These are phyloP conservation scores for Solanum tarapatanum DNA, from an alignment of 257 asterid genomes.

Conservation along the genomic window DNA sequence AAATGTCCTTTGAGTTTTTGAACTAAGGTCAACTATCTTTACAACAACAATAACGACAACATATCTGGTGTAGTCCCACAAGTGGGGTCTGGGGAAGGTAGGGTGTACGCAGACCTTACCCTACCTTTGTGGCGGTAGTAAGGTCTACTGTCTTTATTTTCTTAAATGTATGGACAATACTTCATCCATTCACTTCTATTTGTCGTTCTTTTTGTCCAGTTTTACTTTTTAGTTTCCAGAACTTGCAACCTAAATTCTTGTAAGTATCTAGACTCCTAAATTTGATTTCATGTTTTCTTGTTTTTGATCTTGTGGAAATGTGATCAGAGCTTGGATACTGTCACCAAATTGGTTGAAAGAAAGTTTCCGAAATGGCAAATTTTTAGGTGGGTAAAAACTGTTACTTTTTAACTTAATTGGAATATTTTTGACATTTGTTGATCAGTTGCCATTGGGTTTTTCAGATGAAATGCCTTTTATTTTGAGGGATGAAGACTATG, in stretches of 20 bases:
- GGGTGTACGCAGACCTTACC: neutral
- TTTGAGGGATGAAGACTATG: constrained; percentile 62
- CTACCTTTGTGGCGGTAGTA: neutral
- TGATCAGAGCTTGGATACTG: constrained; percentile 75
- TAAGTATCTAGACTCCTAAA: neutral
- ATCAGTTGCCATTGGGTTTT: neutral
- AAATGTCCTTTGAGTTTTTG: neutral
- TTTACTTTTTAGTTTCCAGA: neutral
- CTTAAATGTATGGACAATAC: neutral
- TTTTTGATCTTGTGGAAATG: neutral
- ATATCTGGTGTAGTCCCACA: neutral
- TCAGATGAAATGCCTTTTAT: constrained; percentile 70
- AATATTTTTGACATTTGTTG: neutral
- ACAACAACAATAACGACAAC: neutral
- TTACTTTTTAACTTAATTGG: neutral
- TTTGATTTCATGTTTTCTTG: neutral
- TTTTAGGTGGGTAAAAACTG: constrained; percentile 43
- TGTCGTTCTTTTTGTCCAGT: neutral
- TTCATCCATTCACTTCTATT: neutral
- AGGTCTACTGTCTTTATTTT: neutral
- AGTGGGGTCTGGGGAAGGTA: neutral
- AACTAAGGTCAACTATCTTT: neutral
- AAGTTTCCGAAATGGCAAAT: constrained; percentile 64
- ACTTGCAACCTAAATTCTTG: neutral
- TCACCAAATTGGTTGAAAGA: constrained; percentile 85